These are phyloP conservation scores for Vitis rupestris DNA, from an alignment of 164 flowering plant genomes.

Conservation along the genomic window DNA sequence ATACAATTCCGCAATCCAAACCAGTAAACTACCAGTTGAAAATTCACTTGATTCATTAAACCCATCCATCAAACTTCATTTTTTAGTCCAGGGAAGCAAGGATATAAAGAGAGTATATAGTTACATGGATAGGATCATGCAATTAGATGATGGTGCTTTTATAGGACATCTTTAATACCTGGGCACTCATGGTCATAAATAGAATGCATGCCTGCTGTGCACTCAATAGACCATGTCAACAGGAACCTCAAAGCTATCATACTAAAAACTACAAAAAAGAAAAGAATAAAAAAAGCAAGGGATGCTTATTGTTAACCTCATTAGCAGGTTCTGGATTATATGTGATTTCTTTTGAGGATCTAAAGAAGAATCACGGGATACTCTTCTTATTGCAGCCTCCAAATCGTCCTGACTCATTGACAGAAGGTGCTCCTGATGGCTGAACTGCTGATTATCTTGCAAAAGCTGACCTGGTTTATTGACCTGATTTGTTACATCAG, in stretches of 20 bases:
- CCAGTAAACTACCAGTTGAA: neutral
- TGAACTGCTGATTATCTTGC: constrained; percentile 20
- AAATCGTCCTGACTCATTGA: constrained; percentile 61
- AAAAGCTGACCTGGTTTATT: constrained; percentile 23
- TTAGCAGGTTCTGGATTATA: constrained; percentile 66
- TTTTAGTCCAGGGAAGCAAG: neutral
- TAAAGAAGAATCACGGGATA: constrained; percentile 58
- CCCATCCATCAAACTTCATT: neutral
- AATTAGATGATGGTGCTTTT: neutral
- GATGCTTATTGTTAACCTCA: constrained; percentile 43
- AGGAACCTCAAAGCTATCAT: neutral
- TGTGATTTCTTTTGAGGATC: constrained; percentile 53
- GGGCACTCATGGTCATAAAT: neutral
- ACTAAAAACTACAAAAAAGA: neutral
- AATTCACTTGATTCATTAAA: neutral
- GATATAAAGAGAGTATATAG: neutral
- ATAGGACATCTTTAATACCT: neutral
- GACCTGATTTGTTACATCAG: constrained; percentile 10
- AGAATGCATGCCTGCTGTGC: neutral
- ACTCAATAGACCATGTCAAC: neutral
- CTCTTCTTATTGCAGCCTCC: constrained; percentile 60
- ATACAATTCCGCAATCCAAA: neutral
- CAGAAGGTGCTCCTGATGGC: constrained; percentile 35
- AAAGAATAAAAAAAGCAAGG: neutral
- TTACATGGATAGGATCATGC: neutral